Base-by-base conservation (phyloP, 2,329 filamentous ascomycete genomes). In the Decorospora gaudefroyi region DNA sequence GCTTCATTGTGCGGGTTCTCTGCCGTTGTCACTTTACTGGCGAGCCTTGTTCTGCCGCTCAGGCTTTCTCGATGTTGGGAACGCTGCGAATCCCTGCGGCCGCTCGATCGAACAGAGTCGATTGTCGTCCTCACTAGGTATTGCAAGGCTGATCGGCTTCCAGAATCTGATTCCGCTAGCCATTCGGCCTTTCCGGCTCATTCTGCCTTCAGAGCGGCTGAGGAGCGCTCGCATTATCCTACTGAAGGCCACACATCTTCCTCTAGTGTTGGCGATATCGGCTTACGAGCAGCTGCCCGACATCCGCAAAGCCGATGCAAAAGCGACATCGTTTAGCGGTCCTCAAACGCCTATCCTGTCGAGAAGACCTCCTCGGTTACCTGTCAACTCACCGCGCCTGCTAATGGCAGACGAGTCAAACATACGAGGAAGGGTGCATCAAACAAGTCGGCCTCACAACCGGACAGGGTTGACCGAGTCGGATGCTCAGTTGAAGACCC, bases 151-250 rank as follows among this genome's bases (percentile, higher is more conserved):
- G 56, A 71, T 59, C 36, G 28, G 33, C 27, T 33, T 47, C 45
- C 55, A 82, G 79, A 93, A 92, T 67, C 78, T 93, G 26, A 74
- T 92, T 30, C 85, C 88, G 6, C 76, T 91, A 42, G 71, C 85
- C 49, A 84, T 91, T 62, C 81, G 88, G 11, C 88, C 88, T 0
- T 76, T 90, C 46, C 80, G 87, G 44, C 76, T 91, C 30, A 76
- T 90, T 53, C 67, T 90, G 35, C 77, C 84, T 5, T 79, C 83
- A 2, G 80, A 85, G 50, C 74, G 78, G 46, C 79, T 91, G 55
- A 84, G 88, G 36, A 74, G 73, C 21, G 74, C 78, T 42, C 77
- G 81, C 32, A 84, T 85, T 47, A 61, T 82, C 28, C 64, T 84
- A 31, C 75, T 84, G 46, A 81, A 80, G 62, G 75, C 74, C 35